A percentile compares a stretch with the other conserved stretches of the same genome.
phyloP scores from a whole-genome alignment of 257 asterid species.

The Primulina huaijiensis region DNA sequence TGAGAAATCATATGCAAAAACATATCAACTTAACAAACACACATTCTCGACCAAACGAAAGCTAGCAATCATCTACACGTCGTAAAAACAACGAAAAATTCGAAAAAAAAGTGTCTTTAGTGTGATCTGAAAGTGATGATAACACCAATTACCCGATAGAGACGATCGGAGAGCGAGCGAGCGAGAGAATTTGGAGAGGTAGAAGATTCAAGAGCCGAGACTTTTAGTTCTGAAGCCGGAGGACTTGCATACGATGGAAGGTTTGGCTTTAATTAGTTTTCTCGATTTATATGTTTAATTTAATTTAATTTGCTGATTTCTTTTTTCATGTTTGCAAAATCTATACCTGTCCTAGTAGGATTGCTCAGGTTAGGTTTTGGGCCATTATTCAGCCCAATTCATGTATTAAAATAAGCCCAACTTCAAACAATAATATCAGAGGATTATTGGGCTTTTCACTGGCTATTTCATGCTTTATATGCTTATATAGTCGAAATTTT shows the following conservation, averaged over 20 bases:
- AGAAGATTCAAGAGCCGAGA: slow-evolving; percentile 14
- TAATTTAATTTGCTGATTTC: too few relatives aligned
- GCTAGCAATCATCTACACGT: background rate
- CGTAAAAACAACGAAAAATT: slow-evolving; percentile 5
- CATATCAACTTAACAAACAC: slow-evolving; percentile 8
- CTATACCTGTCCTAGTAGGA: too few relatives aligned
- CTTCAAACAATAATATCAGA: too few relatives aligned
- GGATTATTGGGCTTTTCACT: too few relatives aligned
- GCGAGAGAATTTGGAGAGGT: background rate
- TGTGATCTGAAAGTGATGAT: slow-evolving; percentile 22
- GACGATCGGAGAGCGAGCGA: slow-evolving; percentile 3
- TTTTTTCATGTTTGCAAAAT: too few relatives aligned
- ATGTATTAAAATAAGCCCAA: too few relatives aligned
- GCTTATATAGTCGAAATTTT: too few relatives aligned
- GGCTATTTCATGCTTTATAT: too few relatives aligned
- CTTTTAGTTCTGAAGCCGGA: slow-evolving; percentile 3
- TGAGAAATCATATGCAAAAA: slow-evolving; percentile 7
- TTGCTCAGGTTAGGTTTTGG: too few relatives aligned
- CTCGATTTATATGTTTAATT: too few relatives aligned
- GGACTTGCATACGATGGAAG: background rate
- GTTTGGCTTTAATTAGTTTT: background rate
- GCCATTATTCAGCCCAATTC: too few relatives aligned
- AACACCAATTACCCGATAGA: slow-evolving; percentile 24
- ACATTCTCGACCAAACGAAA: slow-evolving; percentile 21
- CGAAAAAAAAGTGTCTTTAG: background rate